Conservation (phyloP, 768 basidiomycete genomes). For the Leucocoprinus sp. region DNA sequence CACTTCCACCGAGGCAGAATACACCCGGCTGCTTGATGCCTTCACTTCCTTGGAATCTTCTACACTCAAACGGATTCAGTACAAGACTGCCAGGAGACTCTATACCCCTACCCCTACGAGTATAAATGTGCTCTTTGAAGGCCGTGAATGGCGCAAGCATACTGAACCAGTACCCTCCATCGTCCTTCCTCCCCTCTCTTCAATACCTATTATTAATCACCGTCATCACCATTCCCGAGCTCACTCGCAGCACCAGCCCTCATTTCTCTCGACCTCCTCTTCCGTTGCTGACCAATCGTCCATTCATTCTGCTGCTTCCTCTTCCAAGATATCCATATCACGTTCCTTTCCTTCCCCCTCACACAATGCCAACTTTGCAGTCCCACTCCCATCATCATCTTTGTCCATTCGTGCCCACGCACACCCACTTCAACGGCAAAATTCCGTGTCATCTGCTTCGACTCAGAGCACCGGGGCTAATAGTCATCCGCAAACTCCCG, state of each 20-base stretch:
- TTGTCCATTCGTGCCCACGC: slow-evolving; percentile 18
- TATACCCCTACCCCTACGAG: slow-evolving; percentile 23
- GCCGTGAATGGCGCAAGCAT: slow-evolving; percentile 28
- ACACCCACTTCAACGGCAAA: slow-evolving; percentile 33
- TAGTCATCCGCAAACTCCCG: not conserved
- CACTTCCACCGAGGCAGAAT: slow-evolving; percentile 55
- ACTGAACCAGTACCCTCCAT: slow-evolving; percentile 17
- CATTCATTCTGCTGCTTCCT: slow-evolving; percentile 31
- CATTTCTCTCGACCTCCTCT: slow-evolving; percentile 9
- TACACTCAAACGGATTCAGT: slow-evolving; percentile 40
- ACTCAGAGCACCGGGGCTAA: slow-evolving; percentile 28
- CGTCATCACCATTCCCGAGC: not conserved
- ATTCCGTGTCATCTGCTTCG: slow-evolving; percentile 46
- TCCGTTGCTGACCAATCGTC: slow-evolving; percentile 28
- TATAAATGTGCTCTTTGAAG: slow-evolving; percentile 23
- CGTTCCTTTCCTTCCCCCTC: slow-evolving; percentile 28
- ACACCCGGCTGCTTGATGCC: slow-evolving; percentile 51
- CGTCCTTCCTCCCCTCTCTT: slow-evolving; percentile 18
- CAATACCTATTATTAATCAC: slow-evolving; percentile 13
- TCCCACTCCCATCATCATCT: slow-evolving; percentile 22
- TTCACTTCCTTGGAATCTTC: slow-evolving; percentile 61
- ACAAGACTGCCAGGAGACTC: slow-evolving; percentile 29
- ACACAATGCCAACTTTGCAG: slow-evolving; percentile 15
- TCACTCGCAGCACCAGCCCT: slow-evolving; percentile 1
- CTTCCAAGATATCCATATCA: slow-evolving; percentile 32